Conservation (phyloP, 257 asterid species). For the Ajuga chamaepitys region DNA sequence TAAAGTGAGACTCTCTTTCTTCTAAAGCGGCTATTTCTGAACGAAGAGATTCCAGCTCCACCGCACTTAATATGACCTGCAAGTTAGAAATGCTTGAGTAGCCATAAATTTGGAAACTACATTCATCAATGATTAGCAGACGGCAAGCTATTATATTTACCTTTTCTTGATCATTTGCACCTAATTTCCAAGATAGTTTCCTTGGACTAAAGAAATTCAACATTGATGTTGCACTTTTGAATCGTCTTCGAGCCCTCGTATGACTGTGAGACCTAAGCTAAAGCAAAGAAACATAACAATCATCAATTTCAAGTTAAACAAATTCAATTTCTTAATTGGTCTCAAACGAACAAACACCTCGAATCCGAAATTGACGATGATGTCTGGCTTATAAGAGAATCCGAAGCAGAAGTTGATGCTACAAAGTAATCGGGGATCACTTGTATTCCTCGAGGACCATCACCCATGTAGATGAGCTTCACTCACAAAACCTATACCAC, state of each 20-base stretch:
- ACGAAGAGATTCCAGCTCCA: slow-evolving; percentile 89
- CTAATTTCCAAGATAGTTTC: slow-evolving; percentile 66
- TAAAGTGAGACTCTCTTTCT: slow-evolving; percentile 82
- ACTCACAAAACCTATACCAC: slow-evolving; percentile 18
- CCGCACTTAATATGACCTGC: slow-evolving; percentile 78
- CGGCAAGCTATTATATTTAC: slow-evolving; percentile 21
- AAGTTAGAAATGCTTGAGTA: background rate
- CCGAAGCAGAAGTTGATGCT: slow-evolving; percentile 42
- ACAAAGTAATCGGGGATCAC: slow-evolving; percentile 46
- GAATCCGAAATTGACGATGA: slow-evolving; percentile 29
- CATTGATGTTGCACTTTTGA: slow-evolving; percentile 53
- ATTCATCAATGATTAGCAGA: background rate
- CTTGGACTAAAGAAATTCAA: slow-evolving; percentile 66
- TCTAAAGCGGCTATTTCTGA: slow-evolving; percentile 77
- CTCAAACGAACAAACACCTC: slow-evolving; percentile 28
- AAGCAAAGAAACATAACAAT: slow-evolving; percentile 16
- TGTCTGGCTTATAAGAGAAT: slow-evolving; percentile 25
- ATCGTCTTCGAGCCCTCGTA: slow-evolving; percentile 35
- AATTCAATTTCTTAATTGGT: background rate
- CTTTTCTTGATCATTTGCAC: slow-evolving; percentile 74
- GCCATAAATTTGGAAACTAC: slow-evolving; percentile 11
- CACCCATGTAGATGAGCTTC: slow-evolving; percentile 52
- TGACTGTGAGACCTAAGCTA: slow-evolving; percentile 48
- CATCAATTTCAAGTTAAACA: slow-evolving; percentile 13
- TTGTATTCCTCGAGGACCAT: slow-evolving; percentile 67